These are phyloP conservation scores for Aspergillus ibericus DNA, from an alignment of 2,329 filamentous ascomycete species.

Conservation along the genomic window DNA sequence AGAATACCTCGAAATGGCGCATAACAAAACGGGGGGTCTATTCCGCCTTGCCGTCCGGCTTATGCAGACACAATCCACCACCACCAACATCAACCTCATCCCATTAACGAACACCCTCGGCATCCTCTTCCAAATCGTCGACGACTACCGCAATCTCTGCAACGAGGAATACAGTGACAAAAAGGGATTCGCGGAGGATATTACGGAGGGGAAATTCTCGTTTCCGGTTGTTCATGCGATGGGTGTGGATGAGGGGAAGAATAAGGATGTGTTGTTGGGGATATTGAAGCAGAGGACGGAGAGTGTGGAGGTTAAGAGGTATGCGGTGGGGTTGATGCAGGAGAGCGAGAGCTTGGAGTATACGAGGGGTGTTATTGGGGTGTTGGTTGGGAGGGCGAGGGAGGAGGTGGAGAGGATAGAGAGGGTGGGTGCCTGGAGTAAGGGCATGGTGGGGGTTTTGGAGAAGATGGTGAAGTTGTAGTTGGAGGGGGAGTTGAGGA, in stretches of 20 bases:
- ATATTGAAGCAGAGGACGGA: too few relatives aligned
- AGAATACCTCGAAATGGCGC: conserved; percentile 92
- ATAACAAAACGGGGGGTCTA: conserved; percentile 84
- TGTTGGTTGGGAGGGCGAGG: too few relatives aligned
- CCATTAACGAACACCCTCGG: conserved; percentile 77
- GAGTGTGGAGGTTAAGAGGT: too few relatives aligned
- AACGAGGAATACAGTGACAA: conserved; percentile 65
- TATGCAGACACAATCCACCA: conserved; percentile 33
- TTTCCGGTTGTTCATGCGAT: conserved; percentile 93
- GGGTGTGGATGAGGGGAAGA: conserved; percentile 28
- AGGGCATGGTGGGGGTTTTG: too few relatives aligned
- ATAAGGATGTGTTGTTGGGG: too few relatives aligned
- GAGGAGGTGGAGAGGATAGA: too few relatives aligned
- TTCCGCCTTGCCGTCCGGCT: conserved; percentile 83
- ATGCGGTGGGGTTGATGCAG: too few relatives aligned
- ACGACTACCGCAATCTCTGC: conserved; percentile 22
- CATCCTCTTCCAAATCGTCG: conserved; percentile 76
- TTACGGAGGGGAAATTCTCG: conserved; percentile 93
- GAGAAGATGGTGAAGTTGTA: too few relatives aligned
- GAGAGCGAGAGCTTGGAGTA: too few relatives aligned
- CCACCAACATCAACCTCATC: conserved; percentile 28
- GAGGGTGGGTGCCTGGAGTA: too few relatives aligned
- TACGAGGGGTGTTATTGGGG: too few relatives aligned
- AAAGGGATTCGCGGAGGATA: conserved; percentile 88
- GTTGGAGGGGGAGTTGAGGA: too few relatives aligned